A percentile compares a stretch with the other conserved stretches of the same genome.
Conservation (phyloP, 169 alveolate species). For the Babesia bovis region DNA sequence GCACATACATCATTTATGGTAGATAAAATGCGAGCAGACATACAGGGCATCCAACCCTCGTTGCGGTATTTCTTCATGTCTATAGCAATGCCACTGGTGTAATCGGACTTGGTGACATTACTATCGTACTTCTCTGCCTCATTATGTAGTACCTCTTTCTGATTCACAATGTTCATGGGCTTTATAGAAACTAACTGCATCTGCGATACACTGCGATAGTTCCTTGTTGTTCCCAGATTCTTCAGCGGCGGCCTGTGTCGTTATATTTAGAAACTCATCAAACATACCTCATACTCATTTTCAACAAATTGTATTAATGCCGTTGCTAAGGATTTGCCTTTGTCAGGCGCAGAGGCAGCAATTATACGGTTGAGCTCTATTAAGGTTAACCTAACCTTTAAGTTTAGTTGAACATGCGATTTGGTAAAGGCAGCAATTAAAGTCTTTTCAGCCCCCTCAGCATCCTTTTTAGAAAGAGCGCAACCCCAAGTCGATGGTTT, state of each 20-base stretch:
- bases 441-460: constrained; percentile 54
- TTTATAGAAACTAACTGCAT: constrained; percentile 30
- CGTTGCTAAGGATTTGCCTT: constrained; percentile 33
- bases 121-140: constrained; percentile 30
- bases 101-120: constrained; percentile 2
- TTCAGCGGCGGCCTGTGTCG: constrained; percentile 53
- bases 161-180: neutral
- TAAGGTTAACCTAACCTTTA: constrained; percentile 40
- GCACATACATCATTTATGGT: constrained; percentile 31
- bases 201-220: constrained; percentile 53
- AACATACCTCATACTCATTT: constrained; percentile 40
- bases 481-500: constrained; percentile 64
- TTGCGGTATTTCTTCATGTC: constrained; percentile 40
- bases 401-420: constrained; percentile 52
- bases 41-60: constrained; percentile 66
- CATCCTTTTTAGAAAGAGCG: constrained; percentile 26
- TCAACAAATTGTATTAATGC: constrained; percentile 40
- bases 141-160: constrained; percentile 30
- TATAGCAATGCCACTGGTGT: constrained; percentile 30
- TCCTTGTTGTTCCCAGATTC: constrained; percentile 39
- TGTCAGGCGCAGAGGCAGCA: constrained; percentile 19
- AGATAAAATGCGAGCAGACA: constrained; percentile 56
- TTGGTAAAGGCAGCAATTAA: constrained; percentile 53
- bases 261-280: too few species aligned
- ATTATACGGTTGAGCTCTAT: constrained; percentile 14